phyloP scores from a whole-genome alignment of 129 eudicot genomes.

The Flaveria ramosissima region DNA sequence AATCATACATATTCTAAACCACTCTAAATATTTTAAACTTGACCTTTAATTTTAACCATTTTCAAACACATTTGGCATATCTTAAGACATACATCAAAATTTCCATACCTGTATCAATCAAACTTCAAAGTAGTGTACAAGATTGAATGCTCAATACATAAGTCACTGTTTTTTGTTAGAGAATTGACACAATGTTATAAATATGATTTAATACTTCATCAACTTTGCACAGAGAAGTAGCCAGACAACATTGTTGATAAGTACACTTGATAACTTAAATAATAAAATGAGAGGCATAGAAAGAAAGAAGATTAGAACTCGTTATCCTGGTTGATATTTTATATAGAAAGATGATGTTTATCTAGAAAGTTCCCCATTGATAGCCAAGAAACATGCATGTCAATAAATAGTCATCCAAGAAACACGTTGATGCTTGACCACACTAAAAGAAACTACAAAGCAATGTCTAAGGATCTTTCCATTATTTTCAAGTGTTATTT shows the following conservation, averaged over 20 bases:
- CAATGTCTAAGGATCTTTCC: too few species aligned
- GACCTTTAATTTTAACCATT: constrained; percentile 27
- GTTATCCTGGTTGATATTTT: background rate
- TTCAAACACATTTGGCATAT: constrained; percentile 28
- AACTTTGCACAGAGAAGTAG: constrained; percentile 23
- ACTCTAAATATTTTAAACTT: constrained; percentile 18
- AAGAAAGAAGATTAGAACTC: background rate
- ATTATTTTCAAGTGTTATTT: too few species aligned
- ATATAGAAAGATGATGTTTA: background rate
- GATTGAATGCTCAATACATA: constrained; percentile 9
- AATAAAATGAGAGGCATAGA: background rate
- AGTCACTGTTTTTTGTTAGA: background rate
- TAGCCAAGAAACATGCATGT: too few species aligned
- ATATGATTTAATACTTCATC: background rate
- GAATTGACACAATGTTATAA: background rate
- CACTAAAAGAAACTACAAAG: too few species aligned
- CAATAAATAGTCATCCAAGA: too few species aligned
- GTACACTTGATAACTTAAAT: constrained; percentile 7
- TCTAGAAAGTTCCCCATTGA: too few species aligned
- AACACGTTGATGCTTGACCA: too few species aligned
- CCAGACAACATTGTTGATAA: constrained; percentile 4
- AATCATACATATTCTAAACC: constrained; percentile 28
- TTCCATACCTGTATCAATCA: constrained; percentile 20
- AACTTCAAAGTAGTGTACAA: background rate
- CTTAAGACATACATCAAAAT: constrained; percentile 23